Conservation (phyloP, 2,329 filamentous ascomycete species). For the Colletotrichum aenigma region DNA sequence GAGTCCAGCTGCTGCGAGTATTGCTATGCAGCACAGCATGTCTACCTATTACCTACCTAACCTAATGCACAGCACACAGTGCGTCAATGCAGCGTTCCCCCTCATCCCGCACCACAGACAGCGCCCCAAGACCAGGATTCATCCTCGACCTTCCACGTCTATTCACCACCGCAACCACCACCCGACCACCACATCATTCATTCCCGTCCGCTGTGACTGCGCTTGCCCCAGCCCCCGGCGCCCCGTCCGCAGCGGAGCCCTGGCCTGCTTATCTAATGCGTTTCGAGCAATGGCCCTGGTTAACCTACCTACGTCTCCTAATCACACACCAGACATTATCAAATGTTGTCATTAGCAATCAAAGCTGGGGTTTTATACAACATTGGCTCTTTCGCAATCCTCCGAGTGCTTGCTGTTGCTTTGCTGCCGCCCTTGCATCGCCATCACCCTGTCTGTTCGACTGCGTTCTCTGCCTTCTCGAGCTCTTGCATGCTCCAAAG, state of each 20-base stretch:
- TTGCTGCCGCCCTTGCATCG: neutral
- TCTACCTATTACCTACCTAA: neutral
- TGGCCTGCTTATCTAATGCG: conserved; percentile 27
- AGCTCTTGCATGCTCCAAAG: conserved; percentile 3
- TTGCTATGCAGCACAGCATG: neutral
- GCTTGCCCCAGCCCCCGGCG: neutral
- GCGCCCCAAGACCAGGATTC: neutral
- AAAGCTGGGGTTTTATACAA: conserved; percentile 17
- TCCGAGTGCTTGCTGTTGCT: neutral
- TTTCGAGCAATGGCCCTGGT: conserved; percentile 24
- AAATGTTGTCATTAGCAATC: conserved; percentile 35
- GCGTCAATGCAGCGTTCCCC: neutral
- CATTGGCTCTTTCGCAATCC: conserved; percentile 3
- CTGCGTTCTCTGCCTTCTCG: neutral
- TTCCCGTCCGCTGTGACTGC: neutral
- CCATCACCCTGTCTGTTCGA: neutral
- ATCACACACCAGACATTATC: conserved; percentile 30
- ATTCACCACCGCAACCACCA: neutral
- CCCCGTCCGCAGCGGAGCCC: conserved; percentile 13
- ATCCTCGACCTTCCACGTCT: neutral
- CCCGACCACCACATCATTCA: neutral
- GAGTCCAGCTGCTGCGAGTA: neutral
- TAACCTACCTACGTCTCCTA: conserved; percentile 30
- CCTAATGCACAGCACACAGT: conserved; percentile 1
- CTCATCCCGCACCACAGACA: neutral